Conservation (phyloP, 2,329 filamentous ascomycete genomes). For the Cladosporium phlei region DNA sequence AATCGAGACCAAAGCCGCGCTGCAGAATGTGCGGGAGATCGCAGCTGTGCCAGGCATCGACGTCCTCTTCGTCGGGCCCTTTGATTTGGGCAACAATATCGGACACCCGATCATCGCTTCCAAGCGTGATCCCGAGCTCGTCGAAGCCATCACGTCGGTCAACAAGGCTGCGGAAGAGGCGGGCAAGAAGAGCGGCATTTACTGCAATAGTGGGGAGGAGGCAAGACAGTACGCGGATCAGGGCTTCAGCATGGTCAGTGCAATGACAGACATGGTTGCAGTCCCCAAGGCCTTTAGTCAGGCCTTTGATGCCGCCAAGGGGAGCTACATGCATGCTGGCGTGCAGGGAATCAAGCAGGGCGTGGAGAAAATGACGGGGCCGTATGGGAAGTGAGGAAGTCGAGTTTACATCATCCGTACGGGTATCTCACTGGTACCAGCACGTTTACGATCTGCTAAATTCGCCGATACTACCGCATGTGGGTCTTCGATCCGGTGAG, state of each 20-base stretch:
- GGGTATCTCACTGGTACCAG: too few relatives aligned
- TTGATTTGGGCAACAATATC: conserved; percentile 55
- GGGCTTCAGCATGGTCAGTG: conserved; percentile 52
- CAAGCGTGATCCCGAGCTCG: conserved; percentile 47
- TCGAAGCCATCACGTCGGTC: conserved; percentile 48
- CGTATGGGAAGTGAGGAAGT: conserved; percentile 11
- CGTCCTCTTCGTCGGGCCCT: conserved; percentile 51
- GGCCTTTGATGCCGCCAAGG: conserved; percentile 25
- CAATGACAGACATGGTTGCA: conserved; percentile 30
- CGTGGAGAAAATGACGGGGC: conserved; percentile 20
- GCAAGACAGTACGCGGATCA: conserved; percentile 48
- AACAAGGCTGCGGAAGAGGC: conserved; percentile 48
- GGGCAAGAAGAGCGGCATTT: conserved; percentile 53
- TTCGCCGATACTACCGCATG: too few relatives aligned
- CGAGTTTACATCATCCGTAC: too few relatives aligned
- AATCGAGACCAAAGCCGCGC: conserved; percentile 42
- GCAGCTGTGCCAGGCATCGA: conserved; percentile 51
- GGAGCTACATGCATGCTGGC: conserved; percentile 22
- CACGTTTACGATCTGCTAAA: too few relatives aligned
- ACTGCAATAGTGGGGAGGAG: conserved; percentile 49
- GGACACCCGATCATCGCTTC: conserved; percentile 46
- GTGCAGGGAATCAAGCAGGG: conserved; percentile 22
- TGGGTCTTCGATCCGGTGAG: too few relatives aligned
- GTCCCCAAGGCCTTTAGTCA: conserved; percentile 26
- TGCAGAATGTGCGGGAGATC: conserved; percentile 44